Percentiles rank a stretch among this genome's conserved stretches.
These are phyloP conservation scores for Hypocrella siamensis DNA, from an alignment of 2,329 filamentous ascomycete genomes.

Conservation along the genomic window DNA sequence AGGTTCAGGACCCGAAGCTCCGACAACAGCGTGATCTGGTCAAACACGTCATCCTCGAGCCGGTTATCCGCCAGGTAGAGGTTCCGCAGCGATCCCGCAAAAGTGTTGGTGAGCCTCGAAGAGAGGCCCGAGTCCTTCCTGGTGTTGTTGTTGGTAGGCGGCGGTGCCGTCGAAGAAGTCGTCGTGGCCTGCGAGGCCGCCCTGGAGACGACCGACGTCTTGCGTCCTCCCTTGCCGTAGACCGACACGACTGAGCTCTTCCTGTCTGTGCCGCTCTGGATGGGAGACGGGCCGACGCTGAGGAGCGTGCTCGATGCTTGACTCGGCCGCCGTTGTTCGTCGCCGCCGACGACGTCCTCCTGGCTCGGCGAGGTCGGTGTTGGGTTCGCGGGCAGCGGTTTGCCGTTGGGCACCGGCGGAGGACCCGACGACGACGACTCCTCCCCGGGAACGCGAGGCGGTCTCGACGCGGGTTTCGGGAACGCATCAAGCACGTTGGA, in stretches of 20 bases:
- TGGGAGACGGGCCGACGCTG: conserved; percentile 61
- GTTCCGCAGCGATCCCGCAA: conserved; percentile 71
- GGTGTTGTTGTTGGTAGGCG: conserved; percentile 22
- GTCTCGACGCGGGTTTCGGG: conserved; percentile 66
- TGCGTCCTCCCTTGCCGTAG: conserved; percentile 63
- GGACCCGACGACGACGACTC: conserved; percentile 16
- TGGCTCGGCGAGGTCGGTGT: conserved; percentile 51
- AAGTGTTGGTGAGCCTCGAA: conserved; percentile 66
- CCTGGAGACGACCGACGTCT: conserved; percentile 69
- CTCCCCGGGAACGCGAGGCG: conserved; percentile 44
- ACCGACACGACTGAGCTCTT: conserved; percentile 78
- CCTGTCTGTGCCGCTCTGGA: conserved; percentile 41
- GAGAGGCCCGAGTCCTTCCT: conserved; percentile 86
- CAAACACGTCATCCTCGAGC: conserved; percentile 87
- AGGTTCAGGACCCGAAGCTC: conserved; percentile 83
- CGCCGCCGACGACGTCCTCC: conserved; percentile 58
- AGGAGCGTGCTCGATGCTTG: conserved; percentile 65
- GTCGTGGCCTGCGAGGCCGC: conserved; percentile 30
- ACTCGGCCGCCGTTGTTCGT: conserved; percentile 60
- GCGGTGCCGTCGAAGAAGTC: conserved; percentile 30
- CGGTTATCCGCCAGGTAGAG: conserved; percentile 87
- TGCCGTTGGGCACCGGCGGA: conserved; percentile 20
- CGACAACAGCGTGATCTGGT: conserved; percentile 67
- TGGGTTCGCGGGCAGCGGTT: conserved; percentile 23
- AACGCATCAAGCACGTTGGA: conserved; percentile 87